Evolutionary conservation across 1,284 basidiomycete species (phyloP).

Genomic region (Ustilago crameri): DNA sequence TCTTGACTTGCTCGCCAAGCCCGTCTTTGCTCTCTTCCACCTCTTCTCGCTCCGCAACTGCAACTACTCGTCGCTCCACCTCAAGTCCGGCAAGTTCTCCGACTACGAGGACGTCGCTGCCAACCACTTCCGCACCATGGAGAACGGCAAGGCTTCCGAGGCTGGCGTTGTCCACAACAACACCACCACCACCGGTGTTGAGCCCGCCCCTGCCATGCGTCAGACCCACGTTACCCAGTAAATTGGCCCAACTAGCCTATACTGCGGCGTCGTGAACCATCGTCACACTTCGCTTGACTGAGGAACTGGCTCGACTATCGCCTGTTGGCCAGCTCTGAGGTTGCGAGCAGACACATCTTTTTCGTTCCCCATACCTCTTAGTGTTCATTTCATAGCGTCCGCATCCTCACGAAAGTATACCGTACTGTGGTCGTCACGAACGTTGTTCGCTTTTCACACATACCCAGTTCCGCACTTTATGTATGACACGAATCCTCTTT

Average conservation of each 20-base stretch:
- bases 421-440: too few species aligned
- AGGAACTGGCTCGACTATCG: background rate
- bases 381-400: too few species aligned
- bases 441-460: too few species aligned
- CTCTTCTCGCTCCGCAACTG: conserved; percentile 51
- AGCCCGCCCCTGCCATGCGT: conserved; percentile 41
- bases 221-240: conserved; percentile 39
- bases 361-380: too few species aligned
- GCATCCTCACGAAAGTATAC: too few species aligned
- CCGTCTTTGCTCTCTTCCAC: conserved; percentile 62
- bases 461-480: too few species aligned
- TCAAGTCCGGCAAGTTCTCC: conserved; percentile 55
- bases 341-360: too few species aligned
- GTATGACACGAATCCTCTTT: too few species aligned
- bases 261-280: too few species aligned
- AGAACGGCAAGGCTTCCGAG: conserved; percentile 35
- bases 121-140: conserved; percentile 22
- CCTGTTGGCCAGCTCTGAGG: background rate
- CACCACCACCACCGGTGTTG: conserved; percentile 11
- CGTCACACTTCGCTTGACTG: background rate
- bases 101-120: conserved; percentile 44
- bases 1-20: conserved; percentile 74
- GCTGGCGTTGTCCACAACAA: conserved; percentile 18
- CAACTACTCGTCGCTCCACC: conserved; percentile 54
- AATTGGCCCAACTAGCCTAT: background rate